Conservation (phyloP, 805 yeast species). For the Yarrowia keelungensis region DNA sequence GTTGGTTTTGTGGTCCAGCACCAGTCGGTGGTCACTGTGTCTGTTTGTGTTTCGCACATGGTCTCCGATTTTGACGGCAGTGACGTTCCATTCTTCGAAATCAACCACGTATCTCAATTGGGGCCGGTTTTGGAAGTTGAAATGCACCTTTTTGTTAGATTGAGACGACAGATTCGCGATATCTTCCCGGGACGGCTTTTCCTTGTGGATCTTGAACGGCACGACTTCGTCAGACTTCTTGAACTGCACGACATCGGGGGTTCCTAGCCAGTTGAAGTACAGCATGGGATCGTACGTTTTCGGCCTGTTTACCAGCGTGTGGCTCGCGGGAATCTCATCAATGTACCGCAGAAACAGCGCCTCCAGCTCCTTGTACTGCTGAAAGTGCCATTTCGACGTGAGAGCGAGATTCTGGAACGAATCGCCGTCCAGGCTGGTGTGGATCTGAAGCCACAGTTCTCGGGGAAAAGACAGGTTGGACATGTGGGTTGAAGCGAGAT, state of each 20-base stretch:
- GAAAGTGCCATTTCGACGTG: slow-evolving; percentile 10
- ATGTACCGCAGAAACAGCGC: background rate
- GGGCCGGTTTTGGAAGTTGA: slow-evolving; percentile 28
- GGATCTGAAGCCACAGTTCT: slow-evolving; percentile 8
- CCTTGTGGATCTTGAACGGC: slow-evolving; percentile 1
- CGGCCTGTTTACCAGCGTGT: background rate
- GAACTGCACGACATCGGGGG: background rate
- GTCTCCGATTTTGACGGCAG: slow-evolving; percentile 5
- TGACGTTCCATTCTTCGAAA: slow-evolving; percentile 16
- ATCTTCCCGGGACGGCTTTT: background rate
- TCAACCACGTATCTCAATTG: slow-evolving; percentile 10
- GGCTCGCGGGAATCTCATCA: background rate
- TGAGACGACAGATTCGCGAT: background rate
- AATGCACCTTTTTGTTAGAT: slow-evolving; percentile 13
- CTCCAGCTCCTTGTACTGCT: background rate
- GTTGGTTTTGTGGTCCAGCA: slow-evolving; percentile 10
- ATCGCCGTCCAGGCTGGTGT: background rate
- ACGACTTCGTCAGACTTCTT: background rate
- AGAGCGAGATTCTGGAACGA: slow-evolving; percentile 8
- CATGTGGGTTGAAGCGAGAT: too few species aligned
- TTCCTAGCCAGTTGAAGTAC: background rate
- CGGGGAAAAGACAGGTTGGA: background rate
- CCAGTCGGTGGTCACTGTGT: slow-evolving; percentile 9
- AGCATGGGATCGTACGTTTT: background rate
- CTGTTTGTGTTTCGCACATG: background rate